phyloP scores from a whole-genome alignment of 148 eudicot genomes.

The Gaultheria prostrata region DNA sequence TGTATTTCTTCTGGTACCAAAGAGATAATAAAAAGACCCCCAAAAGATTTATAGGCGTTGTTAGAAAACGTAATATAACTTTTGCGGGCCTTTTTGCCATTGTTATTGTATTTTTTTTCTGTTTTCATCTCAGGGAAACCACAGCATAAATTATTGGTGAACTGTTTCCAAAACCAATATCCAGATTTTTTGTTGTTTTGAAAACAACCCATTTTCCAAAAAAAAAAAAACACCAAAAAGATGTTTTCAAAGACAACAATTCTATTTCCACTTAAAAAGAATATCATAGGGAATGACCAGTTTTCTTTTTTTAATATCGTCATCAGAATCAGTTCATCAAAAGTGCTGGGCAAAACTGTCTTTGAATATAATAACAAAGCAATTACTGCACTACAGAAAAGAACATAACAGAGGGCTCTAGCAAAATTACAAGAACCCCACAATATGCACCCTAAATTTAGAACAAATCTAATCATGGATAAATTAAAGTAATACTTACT shows the following conservation, averaged over 20 bases:
- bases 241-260: neutral
- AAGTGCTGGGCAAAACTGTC: neutral
- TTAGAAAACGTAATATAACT: neutral
- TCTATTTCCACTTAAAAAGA: neutral
- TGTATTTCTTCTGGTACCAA: neutral
- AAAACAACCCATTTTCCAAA: neutral
- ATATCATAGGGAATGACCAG: neutral
- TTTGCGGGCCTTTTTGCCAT: neutral
- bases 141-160: neutral
- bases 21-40: neutral
- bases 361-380: neutral
- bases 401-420: neutral
- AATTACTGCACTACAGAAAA: neutral
- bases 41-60: neutral
- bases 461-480: neutral
- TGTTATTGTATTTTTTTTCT: neutral
- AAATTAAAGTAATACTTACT: slow-evolving; percentile 27
- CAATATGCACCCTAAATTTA: neutral
- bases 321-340: neutral
- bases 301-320: neutral
- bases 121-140: neutral
- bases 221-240: neutral
- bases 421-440: neutral
- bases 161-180: neutral
- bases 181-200: neutral